Conservation (phyloP, 164 flowering plant species). For the Liriodendron chinense region DNA sequence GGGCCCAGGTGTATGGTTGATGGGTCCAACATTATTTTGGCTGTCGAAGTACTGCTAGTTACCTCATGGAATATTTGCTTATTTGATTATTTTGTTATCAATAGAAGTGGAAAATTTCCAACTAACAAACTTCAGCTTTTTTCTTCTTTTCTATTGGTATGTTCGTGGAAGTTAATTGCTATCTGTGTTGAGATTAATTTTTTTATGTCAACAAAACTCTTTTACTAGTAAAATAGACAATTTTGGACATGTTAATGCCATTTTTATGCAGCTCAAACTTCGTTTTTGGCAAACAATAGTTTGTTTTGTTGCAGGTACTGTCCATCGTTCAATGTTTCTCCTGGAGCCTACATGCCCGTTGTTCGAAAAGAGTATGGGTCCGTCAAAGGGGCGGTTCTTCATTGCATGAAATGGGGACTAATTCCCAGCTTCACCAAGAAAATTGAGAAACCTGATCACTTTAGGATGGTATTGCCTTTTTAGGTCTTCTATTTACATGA, state of each 20-base stretch:
- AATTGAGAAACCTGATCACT: conserved; percentile 81
- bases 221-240: no score
- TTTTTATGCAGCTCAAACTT: not conserved
- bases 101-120: no score
- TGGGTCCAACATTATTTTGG: not conserved
- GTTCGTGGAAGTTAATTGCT: not conserved
- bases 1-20: not conserved
- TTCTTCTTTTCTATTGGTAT: no score
- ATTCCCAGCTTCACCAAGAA: conserved; percentile 92
- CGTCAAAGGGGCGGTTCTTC: conserved; percentile 46
- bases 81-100: no score
- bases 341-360: conserved; percentile 75
- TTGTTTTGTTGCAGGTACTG: conserved; percentile 49
- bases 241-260: not conserved
- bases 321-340: conserved; percentile 74
- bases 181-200: not conserved
- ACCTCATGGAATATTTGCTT: no score
- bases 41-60: not conserved
- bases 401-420: conserved; percentile 97
- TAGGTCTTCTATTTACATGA: not conserved
- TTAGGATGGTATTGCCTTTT: conserved; percentile 58
- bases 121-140: no score
- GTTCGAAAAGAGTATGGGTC: conserved; percentile 53
- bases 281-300: not conserved
- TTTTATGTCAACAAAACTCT: not conserved